Evolutionary conservation across 768 basidiomycete species (phyloP), one percentile per base, ranked within the genome.

Genomic region (Lentinula sp.): DNA sequence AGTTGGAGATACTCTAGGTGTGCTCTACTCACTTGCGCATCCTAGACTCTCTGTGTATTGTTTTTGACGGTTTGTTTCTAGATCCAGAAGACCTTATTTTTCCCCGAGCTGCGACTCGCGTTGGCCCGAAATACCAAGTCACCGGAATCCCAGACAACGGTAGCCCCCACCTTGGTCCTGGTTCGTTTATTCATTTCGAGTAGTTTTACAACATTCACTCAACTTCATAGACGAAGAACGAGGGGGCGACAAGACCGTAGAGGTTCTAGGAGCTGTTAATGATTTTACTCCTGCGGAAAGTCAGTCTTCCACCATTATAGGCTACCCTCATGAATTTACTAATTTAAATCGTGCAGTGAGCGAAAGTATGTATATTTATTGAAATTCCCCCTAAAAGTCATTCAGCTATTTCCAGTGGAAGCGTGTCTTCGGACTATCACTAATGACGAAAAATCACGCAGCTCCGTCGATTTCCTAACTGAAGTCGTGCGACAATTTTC

Each of bases 31-130:
- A 18, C 18, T 11, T n/a, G 8, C 28, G 53, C 6, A 34, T 18
- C 5, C 32, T 11, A 13, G 37, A 39, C 28, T 31, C 15, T 2
- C 15, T 3, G 5, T 28, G 7, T 2, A 56, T 40, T 9, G n/a
- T 35, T 3, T 28, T 28, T 28, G 28, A 4, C 28, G 28, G 28
- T 28, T 28, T 28, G 18, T 2, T 11, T 56, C 64, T 72, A 95
- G 96, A 98, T 79, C 86, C 93, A 51, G 94, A 99, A 72, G 96
- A 99, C 76, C 84, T 94, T 62, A 96, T 98, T 70, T 98, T 95
- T 71, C 95, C 96, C 62, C 88, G 94, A 61, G 88, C 93, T 13
- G 89, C 92, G 6, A 95, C 92, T 23, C 87, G 95, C n/a, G 82
- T 93, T 40, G 94, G 95, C 15, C 82, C 86, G 43, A 94, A 91